Evolutionary conservation across 2,329 filamentous ascomycete genomes (phyloP), one percentile per base, ranked within the genome.

Genomic region (Colletotrichum somersetense): DNA sequence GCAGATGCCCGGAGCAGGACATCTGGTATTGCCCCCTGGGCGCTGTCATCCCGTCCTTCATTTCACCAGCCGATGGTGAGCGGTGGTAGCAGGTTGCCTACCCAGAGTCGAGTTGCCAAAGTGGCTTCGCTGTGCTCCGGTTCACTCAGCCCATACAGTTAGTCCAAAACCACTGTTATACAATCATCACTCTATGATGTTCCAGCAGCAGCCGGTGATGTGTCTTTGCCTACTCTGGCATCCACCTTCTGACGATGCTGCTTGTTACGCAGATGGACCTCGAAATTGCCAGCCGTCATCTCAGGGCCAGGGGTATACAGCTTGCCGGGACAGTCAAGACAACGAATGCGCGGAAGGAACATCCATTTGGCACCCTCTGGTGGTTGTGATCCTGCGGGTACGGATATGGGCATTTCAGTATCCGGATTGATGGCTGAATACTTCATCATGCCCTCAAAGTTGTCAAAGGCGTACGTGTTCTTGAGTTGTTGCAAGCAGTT

Each of bases 311-410:
- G 94, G 0, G 95, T 97, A 81, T 99, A 99, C 14, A 97, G 85
- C 81, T 98, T 98, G 40, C 94, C 94, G 0, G 94, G 94, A 80
- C 96, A 98, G 81, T 99, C 96, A 58, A 92, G 89, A 80, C 96
- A 99, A 71, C 94, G 89, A 74, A 99, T 98, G 62, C 96, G 89
- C 11, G 96, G 96, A 62, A 97, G 86, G 82, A 92, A 98, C 82
- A 93, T 93, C 76, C 92, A 94, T 77, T 92, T 93, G 73, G 94
- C 85, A 73, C 92, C 89, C 73, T 87, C 85, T 66, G 88, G 91
- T 11, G 88, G 83, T 20, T 86, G 84, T 56, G 88, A 85, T 48
- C 85, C 86, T 14, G 77, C 74, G 35, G 78, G 81, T 72, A 80
- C 86, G 46, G 90, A 85, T 62, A 93, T 87, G 30, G 91, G 89